These are phyloP conservation scores for Cutaneotrichosporon dermatis DNA, from an alignment of 1,284 basidiomycete species.

Conservation along the genomic window DNA sequence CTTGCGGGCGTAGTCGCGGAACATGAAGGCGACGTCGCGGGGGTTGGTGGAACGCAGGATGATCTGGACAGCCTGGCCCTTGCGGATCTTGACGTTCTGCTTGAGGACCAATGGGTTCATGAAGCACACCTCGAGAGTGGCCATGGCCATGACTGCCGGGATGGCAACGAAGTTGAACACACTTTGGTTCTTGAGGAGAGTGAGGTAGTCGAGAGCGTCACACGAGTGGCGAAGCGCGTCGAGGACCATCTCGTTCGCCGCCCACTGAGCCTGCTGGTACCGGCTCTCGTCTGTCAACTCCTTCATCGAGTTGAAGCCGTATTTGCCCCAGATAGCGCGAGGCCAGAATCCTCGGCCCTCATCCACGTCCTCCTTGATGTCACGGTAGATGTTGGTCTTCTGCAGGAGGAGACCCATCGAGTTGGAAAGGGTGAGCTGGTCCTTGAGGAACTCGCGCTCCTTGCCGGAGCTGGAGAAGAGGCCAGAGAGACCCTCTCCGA, in stretches of 20 bases:
- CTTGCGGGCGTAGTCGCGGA: slow-evolving; percentile 71
- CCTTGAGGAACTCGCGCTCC: slow-evolving; percentile 70
- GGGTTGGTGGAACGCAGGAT: slow-evolving; percentile 89
- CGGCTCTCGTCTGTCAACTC: slow-evolving; percentile 51
- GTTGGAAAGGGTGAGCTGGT: slow-evolving; percentile 83
- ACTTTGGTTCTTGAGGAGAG: slow-evolving; percentile 79
- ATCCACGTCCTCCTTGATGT: slow-evolving; percentile 88
- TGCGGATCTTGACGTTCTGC: slow-evolving; percentile 91
- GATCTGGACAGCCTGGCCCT: slow-evolving; percentile 84
- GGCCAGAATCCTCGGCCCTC: slow-evolving; percentile 93
- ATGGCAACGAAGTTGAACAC: slow-evolving; percentile 97
- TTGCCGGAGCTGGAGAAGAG: slow-evolving; percentile 84
- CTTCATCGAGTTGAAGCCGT: slow-evolving; percentile 59
- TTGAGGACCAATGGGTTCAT: slow-evolving; percentile 89
- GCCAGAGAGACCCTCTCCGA: slow-evolving; percentile 91
- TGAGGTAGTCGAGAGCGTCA: slow-evolving; percentile 85
- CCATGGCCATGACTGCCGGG: slow-evolving; percentile 93
- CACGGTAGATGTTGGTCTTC: slow-evolving; percentile 97
- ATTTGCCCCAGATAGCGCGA: slow-evolving; percentile 77
- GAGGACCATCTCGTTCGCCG: slow-evolving; percentile 80
- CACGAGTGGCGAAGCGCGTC: slow-evolving; percentile 82
- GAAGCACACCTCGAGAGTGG: slow-evolving; percentile 85
- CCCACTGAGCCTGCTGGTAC: slow-evolving; percentile 66
- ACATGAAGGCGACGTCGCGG: slow-evolving; percentile 83
- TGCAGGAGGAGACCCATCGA: slow-evolving; percentile 96